Evolutionary conservation across 257 asterid species (phyloP).

Genomic region (Nicotiana paniculata): DNA sequence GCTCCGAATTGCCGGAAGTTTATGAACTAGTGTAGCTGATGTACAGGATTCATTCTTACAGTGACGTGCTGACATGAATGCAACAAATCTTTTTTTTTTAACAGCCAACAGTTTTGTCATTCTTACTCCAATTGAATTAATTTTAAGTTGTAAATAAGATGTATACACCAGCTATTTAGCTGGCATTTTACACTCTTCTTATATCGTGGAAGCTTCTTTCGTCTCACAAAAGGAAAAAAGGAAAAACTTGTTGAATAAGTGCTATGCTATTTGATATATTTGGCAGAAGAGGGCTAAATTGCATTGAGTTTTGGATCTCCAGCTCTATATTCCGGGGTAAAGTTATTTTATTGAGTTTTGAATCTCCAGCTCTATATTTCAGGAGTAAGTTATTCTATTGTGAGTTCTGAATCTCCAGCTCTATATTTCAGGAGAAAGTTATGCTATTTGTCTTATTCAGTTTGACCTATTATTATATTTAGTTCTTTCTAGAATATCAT

Average conservation of each 20-base stretch:
- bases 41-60: conserved; percentile 15
- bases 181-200: neutral
- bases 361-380: neutral
- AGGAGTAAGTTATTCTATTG: neutral
- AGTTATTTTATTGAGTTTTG: neutral
- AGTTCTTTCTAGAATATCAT: neutral
- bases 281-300: neutral
- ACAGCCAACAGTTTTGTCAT: neutral
- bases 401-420: neutral
- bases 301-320: neutral
- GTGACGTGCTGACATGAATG: neutral
- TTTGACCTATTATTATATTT: neutral
- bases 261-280: neutral
- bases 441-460: neutral
- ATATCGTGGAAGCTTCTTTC: neutral
- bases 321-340: neutral
- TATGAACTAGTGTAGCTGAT: conserved; percentile 44
- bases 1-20: conserved; percentile 79
- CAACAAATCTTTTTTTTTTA: neutral
- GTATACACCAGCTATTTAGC: conserved; percentile 5
- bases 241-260: neutral
- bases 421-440: neutral
- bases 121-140: neutral
- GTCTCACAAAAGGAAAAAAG: neutral
- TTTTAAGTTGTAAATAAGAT: neutral